Evolutionary conservation across 2,329 filamentous ascomycete species (phyloP), one percentile per base, ranked within the genome.

Genomic region (Chalaropsis ovoidea): DNA sequence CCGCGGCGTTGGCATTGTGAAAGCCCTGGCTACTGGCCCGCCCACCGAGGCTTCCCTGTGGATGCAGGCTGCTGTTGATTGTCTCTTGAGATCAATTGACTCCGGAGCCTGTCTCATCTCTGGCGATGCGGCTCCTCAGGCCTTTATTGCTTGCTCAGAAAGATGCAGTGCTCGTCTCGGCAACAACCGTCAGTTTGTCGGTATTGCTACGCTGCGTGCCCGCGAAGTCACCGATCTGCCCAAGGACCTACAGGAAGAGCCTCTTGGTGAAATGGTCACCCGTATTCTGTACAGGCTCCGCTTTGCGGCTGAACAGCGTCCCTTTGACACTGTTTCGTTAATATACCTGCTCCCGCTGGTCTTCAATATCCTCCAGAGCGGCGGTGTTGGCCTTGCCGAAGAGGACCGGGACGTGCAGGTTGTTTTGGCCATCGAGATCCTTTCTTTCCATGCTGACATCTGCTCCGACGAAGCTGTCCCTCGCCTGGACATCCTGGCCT

Each of bases 351-450:
- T 97, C 39, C 90, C 93, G 0, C 80, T 99, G 17, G 76, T 96
- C 2, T 86, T 95, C 70, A 77, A 89, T 22, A 82, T 97, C 19
- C 80, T 99, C 22, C 83, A 85, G 67, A 86, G 86, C 68, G 90
- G 91, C 49, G 92, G 92, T 1, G 85, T 95, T 70, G 88, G 87
- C 39, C 78, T 82, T 42, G 82, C 82, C 27, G 74, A 81, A 0
- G 94, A 97, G 72, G 90, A 94, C 69, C 85, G 86, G 39, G 93
- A 96, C 73, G 88, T 94, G 68, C 94, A 99, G 74, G 79, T 97
- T 31, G 85, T 97, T 17, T 80, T 99, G 67, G 90, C 90, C 11
- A 79, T 96, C 31, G 94, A 99, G 73, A 86, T 96, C 69, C 76
- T 99, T 10, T 85, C 90, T 0, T 95, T 93, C 76, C 94, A 99